phyloP scores from a whole-genome alignment of 371 early-diverging fungal genomes.

The Mortierella sp. region DNA sequence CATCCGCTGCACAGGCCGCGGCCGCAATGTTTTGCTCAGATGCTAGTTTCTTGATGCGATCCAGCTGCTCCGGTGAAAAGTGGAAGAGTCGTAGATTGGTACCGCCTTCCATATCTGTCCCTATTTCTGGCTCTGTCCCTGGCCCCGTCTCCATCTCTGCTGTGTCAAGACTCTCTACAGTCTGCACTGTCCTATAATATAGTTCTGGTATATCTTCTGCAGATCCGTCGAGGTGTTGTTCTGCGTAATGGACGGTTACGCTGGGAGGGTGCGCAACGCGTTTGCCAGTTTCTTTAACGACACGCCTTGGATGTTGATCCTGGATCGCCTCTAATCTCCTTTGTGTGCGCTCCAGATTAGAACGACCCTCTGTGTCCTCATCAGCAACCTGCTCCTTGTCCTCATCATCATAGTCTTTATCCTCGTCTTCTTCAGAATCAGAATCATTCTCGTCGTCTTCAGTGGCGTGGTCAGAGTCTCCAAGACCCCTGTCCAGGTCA shows the following conservation, averaged over 20 bases:
- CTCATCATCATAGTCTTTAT: conserved; percentile 26
- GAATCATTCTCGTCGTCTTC: conserved; percentile 25
- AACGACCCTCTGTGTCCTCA: conserved; percentile 14
- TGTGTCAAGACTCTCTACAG: no score
- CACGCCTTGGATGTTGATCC: not conserved
- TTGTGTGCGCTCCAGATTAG: conserved; percentile 12
- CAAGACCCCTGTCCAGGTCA: conserved; percentile 23
- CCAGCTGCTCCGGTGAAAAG: conserved; percentile 31
- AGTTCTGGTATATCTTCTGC: conserved; percentile 5
- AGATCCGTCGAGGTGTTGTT: conserved; percentile 11
- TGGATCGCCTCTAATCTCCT: conserved; percentile 12
- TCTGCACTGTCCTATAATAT: no score
- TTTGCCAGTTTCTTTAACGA: not conserved
- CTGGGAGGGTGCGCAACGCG: conserved; percentile 2
- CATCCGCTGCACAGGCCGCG: conserved; percentile 53
- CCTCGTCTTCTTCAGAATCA: conserved; percentile 31
- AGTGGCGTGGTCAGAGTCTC: conserved; percentile 20
- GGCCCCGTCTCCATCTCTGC: no score
- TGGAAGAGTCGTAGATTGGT: conserved; percentile 27
- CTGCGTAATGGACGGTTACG: conserved; percentile 13
- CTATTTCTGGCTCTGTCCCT: conserved; percentile 20
- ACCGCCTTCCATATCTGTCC: not conserved
- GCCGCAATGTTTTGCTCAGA: conserved; percentile 55
- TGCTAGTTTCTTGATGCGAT: conserved; percentile 50
- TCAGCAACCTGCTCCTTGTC: conserved; percentile 25